A percentile compares a stretch with the other conserved stretches of the same genome.
phyloP scores from a whole-genome alignment of 306 rosid genomes.

The Glycyrrhiza uralensis region DNA sequence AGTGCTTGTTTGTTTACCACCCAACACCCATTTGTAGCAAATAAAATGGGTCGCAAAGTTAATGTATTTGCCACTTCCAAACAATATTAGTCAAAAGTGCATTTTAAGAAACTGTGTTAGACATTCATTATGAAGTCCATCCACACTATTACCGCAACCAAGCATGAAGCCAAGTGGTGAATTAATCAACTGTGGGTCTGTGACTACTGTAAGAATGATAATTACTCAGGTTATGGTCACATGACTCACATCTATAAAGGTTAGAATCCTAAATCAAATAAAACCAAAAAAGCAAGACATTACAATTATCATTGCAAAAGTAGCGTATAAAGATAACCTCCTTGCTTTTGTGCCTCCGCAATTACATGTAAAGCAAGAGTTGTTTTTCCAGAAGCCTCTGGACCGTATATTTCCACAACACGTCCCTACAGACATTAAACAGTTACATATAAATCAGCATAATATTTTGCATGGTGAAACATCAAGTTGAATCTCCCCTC shows the following conservation, averaged over 20 bases:
- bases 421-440: slow-evolving; percentile 60
- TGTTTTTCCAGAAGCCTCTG: slow-evolving; percentile 96
- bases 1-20: background rate
- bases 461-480: background rate
- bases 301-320: slow-evolving; percentile 14
- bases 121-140: background rate
- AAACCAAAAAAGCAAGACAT: slow-evolving; percentile 1
- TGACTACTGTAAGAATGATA: background rate
- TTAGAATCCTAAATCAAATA: background rate
- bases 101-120: background rate
- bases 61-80: background rate
- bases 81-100: slow-evolving; percentile 5
- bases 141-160: background rate
- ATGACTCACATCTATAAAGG: background rate
- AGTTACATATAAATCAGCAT: slow-evolving; percentile 22
- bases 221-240: background rate
- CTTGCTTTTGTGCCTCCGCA: slow-evolving; percentile 92
- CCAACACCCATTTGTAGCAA: background rate
- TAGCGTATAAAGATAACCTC: slow-evolving; percentile 54
- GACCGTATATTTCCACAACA: slow-evolving; percentile 89
- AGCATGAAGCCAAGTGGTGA: background rate
- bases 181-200: background rate
- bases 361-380: slow-evolving; percentile 87
- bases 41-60: background rate
- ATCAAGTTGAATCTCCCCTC: background rate